phyloP scores from a whole-genome alignment of 177 flowering plant species.

The Vitis hybrid region DNA sequence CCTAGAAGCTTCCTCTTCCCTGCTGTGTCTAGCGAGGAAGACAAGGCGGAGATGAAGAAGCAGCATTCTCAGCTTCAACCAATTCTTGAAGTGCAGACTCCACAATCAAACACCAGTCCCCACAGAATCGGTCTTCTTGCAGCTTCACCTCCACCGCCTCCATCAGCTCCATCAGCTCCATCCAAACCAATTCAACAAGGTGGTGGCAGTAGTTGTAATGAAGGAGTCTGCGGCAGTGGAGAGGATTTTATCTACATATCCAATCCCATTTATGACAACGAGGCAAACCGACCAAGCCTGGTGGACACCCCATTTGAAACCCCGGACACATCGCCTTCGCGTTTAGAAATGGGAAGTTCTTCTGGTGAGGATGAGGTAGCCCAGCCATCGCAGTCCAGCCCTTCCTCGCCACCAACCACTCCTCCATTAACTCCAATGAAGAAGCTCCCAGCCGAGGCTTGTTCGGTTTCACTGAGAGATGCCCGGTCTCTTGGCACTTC shows the following conservation, averaged over 20 bases:
- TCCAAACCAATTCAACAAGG: conserved; percentile 17
- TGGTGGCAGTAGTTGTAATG: conserved; percentile 4
- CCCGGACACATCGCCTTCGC: conserved; percentile 72
- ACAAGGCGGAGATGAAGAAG: conserved; percentile 16
- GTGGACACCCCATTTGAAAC: conserved; percentile 66
- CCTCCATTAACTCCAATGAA: conserved; percentile 86
- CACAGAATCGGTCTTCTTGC: conserved; percentile 26
- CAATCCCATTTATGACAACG: conserved; percentile 71
- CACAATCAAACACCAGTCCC: conserved; percentile 17
- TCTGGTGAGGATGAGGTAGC: conserved; percentile 20
- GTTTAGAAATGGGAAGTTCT: conserved; percentile 36
- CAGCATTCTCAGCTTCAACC: conserved; percentile 19
- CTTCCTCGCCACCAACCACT: conserved; percentile 21
- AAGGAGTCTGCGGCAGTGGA: not conserved
- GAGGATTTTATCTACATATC: conserved; percentile 68
- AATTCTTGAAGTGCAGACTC: conserved; percentile 19
- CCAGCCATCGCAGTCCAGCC: conserved; percentile 1
- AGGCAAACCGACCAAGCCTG: conserved; percentile 15
- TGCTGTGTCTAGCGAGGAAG: conserved; percentile 22
- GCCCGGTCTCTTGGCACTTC: conserved; percentile 48
- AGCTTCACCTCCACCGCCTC: conserved; percentile 25
- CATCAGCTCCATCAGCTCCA: conserved; percentile 22
- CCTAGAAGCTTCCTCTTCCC: conserved; percentile 72
- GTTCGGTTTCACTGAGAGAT: conserved; percentile 56
- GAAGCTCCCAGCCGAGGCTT: conserved; percentile 65